A percentile compares a stretch with the other conserved stretches of the same genome.
These are phyloP conservation scores for Symbiodinium pilosum DNA, from an alignment of 73 alveolate species.

Conservation along the genomic window DNA sequence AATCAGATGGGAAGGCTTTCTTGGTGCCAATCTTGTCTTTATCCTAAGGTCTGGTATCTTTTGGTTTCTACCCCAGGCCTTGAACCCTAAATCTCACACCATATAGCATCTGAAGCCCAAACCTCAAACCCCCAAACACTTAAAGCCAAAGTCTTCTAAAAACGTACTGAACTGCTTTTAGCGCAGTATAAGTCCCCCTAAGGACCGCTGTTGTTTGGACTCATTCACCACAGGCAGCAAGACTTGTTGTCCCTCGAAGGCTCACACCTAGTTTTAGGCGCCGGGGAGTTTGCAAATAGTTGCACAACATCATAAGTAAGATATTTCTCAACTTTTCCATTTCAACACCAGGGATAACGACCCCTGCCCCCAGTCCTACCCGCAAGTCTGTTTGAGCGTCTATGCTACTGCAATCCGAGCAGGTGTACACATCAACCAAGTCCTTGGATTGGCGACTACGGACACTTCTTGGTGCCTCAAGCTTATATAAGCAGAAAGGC, in stretches of 20 bases:
- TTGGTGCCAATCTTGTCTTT: too few relatives aligned
- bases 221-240: too few relatives aligned
- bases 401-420: neutral
- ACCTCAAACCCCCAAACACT: neutral
- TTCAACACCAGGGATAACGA: neutral
- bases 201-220: neutral
- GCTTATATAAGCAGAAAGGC: neutral
- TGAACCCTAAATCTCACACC: neutral
- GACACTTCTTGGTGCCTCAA: neutral
- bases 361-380: neutral
- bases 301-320: neutral
- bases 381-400: neutral
- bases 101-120: neutral
- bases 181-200: neutral
- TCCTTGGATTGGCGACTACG: slow-evolving; percentile 36
- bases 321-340: too few relatives aligned
- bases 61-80: neutral
- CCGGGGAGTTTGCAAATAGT: too few relatives aligned
- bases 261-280: too few relatives aligned
- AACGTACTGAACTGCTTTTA: neutral
- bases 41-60: too few relatives aligned
- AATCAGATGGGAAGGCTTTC: too few relatives aligned
- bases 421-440: slow-evolving; percentile 29
- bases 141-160: neutral
- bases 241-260: too few relatives aligned